These are phyloP conservation scores for Aquilaria sinensis DNA, from an alignment of 345 rosid species.

Conservation along the genomic window DNA sequence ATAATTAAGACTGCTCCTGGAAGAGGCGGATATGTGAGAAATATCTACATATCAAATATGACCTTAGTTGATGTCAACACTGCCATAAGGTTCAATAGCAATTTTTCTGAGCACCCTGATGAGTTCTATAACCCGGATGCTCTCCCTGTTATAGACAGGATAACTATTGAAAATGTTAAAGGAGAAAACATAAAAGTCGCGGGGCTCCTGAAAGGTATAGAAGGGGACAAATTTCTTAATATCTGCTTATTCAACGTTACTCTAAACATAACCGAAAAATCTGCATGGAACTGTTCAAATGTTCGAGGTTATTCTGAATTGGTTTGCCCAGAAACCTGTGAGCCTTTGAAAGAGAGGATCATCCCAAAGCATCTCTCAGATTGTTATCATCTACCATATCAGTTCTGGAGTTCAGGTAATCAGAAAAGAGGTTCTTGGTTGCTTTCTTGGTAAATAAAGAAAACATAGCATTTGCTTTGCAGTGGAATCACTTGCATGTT, in stretches of 20 bases:
- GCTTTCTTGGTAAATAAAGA: constrained; percentile 55
- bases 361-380: constrained; percentile 54
- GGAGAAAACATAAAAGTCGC: constrained; percentile 63
- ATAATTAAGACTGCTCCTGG: constrained; percentile 87
- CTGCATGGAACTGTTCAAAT: constrained; percentile 80
- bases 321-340: constrained; percentile 72
- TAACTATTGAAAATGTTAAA: constrained; percentile 62
- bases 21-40: constrained; percentile 88
- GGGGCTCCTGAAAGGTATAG: constrained; percentile 80
- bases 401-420: constrained; percentile 30
- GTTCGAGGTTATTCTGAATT: constrained; percentile 69
- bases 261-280: constrained; percentile 33
- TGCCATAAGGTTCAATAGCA: constrained; percentile 66
- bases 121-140: constrained; percentile 61
- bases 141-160: constrained; percentile 57
- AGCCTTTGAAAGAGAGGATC: constrained; percentile 48
- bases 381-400: constrained; percentile 52
- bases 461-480: constrained; percentile 23
- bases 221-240: constrained; percentile 58
- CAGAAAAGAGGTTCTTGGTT: constrained; percentile 44
- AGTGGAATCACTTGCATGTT: constrained; percentile 19
- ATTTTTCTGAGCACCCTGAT: constrained; percentile 89
- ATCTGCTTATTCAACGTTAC: constrained; percentile 72
- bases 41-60: constrained; percentile 59
- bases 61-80: constrained; percentile 47